A percentile compares a stretch with the other conserved stretches of the same genome.
Evolutionary conservation across 192 early-diverging fungal genomes (phyloP).

Genomic region (Chytriomyces confervae): DNA sequence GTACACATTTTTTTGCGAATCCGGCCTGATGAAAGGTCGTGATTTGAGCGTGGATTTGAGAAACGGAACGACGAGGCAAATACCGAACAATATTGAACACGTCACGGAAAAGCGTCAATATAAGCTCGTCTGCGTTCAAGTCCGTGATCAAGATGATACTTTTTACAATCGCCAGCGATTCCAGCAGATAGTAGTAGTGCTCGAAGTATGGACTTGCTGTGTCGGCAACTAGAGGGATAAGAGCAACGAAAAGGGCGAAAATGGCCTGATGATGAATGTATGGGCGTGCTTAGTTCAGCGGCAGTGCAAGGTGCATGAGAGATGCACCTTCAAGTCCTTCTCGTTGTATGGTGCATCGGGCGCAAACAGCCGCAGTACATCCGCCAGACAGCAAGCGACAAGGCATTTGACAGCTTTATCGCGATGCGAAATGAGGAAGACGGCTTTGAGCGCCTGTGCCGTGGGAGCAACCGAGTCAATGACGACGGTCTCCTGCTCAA

Average conservation of each 20-base stretch:
- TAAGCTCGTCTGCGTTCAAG: constrained; percentile 78
- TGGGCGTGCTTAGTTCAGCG: not conserved
- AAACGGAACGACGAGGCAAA: not conserved
- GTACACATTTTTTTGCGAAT: constrained; percentile 78
- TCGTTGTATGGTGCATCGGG: constrained; percentile 90
- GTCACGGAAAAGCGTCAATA: constrained; percentile 70
- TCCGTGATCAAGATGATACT: constrained; percentile 81
- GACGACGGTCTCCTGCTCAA: constrained; percentile 82
- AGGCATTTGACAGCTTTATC: constrained; percentile 78
- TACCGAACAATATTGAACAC: constrained; percentile 75
- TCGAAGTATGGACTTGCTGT: constrained; percentile 68
- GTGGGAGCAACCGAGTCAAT: constrained; percentile 65
- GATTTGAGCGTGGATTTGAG: not conserved
- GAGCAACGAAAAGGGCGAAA: constrained; percentile 83
- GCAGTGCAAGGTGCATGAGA: not conserved
- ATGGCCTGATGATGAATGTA: constrained; percentile 58
- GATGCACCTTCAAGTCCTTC: constrained; percentile 72
- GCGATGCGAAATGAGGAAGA: constrained; percentile 75
- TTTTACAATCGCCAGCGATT: constrained; percentile 83
- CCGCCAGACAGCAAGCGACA: constrained; percentile 85
- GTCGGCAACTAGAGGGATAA: constrained; percentile 71
- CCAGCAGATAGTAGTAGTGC: constrained; percentile 84
- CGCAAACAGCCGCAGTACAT: constrained; percentile 89
- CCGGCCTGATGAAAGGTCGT: constrained; percentile 47
- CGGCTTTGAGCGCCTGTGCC: constrained; percentile 68